phyloP scores from a whole-genome alignment of 2,329 filamentous ascomycete genomes.

The Dichotomopilus funicola region DNA sequence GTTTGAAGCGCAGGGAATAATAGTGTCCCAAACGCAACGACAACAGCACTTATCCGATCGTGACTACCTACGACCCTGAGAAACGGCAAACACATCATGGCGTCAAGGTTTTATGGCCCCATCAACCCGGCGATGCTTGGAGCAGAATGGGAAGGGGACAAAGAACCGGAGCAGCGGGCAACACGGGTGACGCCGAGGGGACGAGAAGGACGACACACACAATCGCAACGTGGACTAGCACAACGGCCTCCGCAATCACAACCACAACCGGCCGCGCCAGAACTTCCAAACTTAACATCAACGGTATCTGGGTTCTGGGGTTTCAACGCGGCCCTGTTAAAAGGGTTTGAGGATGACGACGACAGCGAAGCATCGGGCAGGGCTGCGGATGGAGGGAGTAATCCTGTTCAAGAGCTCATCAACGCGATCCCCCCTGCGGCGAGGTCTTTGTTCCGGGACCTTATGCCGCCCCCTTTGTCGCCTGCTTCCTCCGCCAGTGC shows the following conservation, averaged over 20 bases:
- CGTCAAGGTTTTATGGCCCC: constrained; percentile 26
- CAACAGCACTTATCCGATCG: background rate
- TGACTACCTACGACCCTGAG: constrained; percentile 15
- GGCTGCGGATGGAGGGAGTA: constrained; percentile 3
- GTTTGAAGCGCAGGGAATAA: background rate
- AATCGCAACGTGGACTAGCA: background rate
- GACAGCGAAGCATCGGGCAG: background rate
- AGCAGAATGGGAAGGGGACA: constrained; percentile 28
- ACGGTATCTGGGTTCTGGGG: constrained; percentile 4
- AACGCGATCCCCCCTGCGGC: background rate
- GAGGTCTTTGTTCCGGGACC: background rate
- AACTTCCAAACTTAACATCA: background rate
- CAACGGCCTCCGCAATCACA: background rate
- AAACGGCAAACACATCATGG: constrained; percentile 26
- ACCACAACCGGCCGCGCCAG: background rate
- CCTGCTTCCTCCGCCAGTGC: no score
- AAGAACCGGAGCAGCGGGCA: background rate
- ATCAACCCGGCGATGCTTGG: constrained; percentile 29
- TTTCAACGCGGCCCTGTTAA: constrained; percentile 12
- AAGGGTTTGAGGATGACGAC: constrained; percentile 8
- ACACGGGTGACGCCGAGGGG: background rate
- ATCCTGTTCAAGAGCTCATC: background rate
- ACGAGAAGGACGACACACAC: background rate
- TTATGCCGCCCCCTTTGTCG: no score
- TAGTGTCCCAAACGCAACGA: background rate